phyloP scores from a whole-genome alignment of 768 basidiomycete species.

The Cystoderma amianthinum region DNA sequence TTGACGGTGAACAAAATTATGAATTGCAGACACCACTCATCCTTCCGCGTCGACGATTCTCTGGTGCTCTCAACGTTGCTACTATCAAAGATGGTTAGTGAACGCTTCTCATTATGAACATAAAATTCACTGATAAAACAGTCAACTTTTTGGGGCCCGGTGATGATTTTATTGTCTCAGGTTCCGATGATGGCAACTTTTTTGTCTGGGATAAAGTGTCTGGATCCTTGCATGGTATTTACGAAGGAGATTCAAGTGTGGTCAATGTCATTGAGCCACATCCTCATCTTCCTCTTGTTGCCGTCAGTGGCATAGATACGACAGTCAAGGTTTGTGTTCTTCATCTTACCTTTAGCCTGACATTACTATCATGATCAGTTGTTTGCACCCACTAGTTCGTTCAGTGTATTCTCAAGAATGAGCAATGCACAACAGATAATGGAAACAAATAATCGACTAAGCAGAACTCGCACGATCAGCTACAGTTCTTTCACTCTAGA shows the following conservation, averaged over 20 bases:
- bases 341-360: neutral
- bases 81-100: conserved; percentile 82
- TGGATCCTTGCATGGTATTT: conserved; percentile 61
- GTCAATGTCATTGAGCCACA: conserved; percentile 89
- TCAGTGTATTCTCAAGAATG: conserved; percentile 49
- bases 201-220: conserved; percentile 80
- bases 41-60: conserved; percentile 55
- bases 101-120: neutral
- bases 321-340: conserved; percentile 63
- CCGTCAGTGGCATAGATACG: conserved; percentile 80
- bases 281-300: conserved; percentile 72
- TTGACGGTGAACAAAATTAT: conserved; percentile 12
- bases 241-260: conserved; percentile 75
- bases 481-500: conserved; percentile 14
- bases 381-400: conserved; percentile 49
- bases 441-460: conserved; percentile 39
- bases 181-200: conserved; percentile 83
- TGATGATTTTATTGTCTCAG: conserved; percentile 76
- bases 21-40: conserved; percentile 43
- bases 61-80: conserved; percentile 70
- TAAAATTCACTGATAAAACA: conserved; percentile 16
- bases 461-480: conserved; percentile 19
- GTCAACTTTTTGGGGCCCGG: conserved; percentile 80
- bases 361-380: conserved; percentile 31
- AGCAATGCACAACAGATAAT: conserved; percentile 48